A percentile compares a stretch with the other conserved stretches of the same genome.
phyloP scores from a whole-genome alignment of 1,284 basidiomycete species.

The Amylostereum areolatum region DNA sequence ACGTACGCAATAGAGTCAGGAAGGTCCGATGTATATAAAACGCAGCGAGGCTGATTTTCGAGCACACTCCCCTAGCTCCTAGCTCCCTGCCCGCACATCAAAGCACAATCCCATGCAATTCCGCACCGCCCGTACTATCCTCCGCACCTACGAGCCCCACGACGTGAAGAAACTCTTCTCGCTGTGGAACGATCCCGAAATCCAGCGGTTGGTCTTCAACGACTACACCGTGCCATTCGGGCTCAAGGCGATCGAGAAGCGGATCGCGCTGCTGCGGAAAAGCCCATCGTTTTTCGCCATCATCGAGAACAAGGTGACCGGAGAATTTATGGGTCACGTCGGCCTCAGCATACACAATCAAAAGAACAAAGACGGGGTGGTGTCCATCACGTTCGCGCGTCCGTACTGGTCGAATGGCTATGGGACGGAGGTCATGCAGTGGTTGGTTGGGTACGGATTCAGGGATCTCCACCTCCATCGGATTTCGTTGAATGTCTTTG shows the following conservation, averaged over 20 bases:
- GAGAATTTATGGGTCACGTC: conserved; percentile 30
- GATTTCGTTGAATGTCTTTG: conserved; percentile 7
- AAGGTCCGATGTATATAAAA: background rate
- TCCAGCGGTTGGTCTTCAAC: conserved; percentile 25
- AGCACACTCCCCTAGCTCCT: background rate
- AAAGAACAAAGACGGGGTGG: conserved; percentile 3
- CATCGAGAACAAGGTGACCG: conserved; percentile 25
- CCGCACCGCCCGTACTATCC: conserved; percentile 23
- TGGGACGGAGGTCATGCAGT: conserved; percentile 11
- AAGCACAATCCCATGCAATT: conserved; percentile 13
- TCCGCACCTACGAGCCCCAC: conserved; percentile 23
- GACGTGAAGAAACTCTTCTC: conserved; percentile 27
- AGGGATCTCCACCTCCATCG: conserved; percentile 6
- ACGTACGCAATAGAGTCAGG: background rate
- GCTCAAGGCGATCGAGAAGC: conserved; percentile 21
- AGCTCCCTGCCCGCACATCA: too few relatives aligned
- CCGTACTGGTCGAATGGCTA: conserved; percentile 10
- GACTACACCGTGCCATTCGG: conserved; percentile 21
- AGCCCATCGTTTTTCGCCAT: conserved; percentile 24
- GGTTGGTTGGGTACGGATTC: conserved; percentile 9
- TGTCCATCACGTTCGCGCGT: conserved; percentile 6
- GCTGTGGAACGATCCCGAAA: conserved; percentile 28
- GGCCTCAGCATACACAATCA: conserved; percentile 22
- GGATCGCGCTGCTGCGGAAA: conserved; percentile 17
- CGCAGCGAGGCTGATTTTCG: background rate